Evolutionary conservation across 225 moss, liverwort and hornwort genomes (phyloP), one percentile per base, ranked within the genome.

Genomic region (Pleurozium schreberi): DNA sequence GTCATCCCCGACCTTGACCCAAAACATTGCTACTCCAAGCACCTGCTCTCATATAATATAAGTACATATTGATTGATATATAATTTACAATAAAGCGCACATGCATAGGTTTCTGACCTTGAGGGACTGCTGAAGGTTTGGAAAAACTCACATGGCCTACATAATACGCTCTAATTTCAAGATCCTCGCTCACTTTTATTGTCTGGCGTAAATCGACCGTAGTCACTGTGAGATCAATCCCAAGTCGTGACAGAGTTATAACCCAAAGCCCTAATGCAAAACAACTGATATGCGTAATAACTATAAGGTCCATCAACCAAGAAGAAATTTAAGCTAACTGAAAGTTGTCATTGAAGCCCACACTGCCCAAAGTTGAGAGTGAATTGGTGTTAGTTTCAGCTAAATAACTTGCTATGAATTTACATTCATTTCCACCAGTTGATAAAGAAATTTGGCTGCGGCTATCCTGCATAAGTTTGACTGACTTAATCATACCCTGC

Each of bases 21-120:
- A 96, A 88, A 98, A 98, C 97, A 98, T 98, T 50, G 98, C 98
- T 89, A 97, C 98, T 89, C 98, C 98, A 83, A 98, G 95, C 80
- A 98, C 98, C 98, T 98, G 93, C 52, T 65, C 85, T 65, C 68
- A 87, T 88, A 65, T 53, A 62, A 73, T 67, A 78, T 59, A 55
- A 90, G 80, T 82, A 38, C 61, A 66, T 17, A 60, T 47, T 47
- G 27, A 73, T 80, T 53, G 45, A 85, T 31, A 43, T 22, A 66
- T 47, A 70, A 69, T 81, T 75, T n/a, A 63, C 58, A 88, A 88
- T 33, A 63, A 59, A 90, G 58, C 31, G 59, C 79, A 83, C 58
- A n/a, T 60, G 78, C 67, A 76, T 7, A 58, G 66, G 62, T 63
- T 19, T 43, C 38, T 36, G 36, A 76, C 62, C 58, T 45, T 81